phyloP scores from a whole-genome alignment of 1,284 basidiomycete genomes.

The Austropuccinia psidii region DNA sequence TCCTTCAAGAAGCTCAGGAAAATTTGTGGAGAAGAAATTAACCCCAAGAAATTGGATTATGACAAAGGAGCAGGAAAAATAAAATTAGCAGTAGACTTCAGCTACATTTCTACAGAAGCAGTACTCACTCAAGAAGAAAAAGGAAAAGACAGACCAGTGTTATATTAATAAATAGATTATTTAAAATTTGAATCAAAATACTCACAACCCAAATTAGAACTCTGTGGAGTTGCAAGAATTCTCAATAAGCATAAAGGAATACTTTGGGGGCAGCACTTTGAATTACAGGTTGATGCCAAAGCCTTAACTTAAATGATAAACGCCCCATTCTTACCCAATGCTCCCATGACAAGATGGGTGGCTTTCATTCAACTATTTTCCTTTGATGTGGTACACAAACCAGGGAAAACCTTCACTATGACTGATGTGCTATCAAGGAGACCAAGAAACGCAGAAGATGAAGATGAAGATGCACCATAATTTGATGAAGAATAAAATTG shows the following conservation, averaged over 20 bases:
- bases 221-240: slow-evolving; percentile 19
- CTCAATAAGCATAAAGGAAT: neutral
- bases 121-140: no score
- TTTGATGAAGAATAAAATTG: slow-evolving; percentile 10
- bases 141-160: no score
- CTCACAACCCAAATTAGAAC: slow-evolving; percentile 27
- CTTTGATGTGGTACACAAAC: slow-evolving; percentile 2
- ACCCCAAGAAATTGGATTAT: no score
- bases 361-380: slow-evolving; percentile 23
- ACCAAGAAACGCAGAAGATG: neutral
- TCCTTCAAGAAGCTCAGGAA: no score
- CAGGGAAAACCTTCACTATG: slow-evolving; percentile 6
- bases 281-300: slow-evolving; percentile 19
- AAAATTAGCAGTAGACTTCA: no score
- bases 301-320: slow-evolving; percentile 18
- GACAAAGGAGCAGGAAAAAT: no score
- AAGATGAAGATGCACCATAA: neutral
- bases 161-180: no score
- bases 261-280: slow-evolving; percentile 9
- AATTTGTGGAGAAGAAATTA: no score
- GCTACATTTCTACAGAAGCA: no score
- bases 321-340: neutral
- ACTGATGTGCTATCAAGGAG: slow-evolving; percentile 8
- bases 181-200: slow-evolving; percentile 8
- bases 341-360: slow-evolving; percentile 6